Percentiles rank a stretch among this genome's conserved stretches.
Evolutionary conservation across 805 yeast genomes (phyloP).

Genomic region (Clavispora asparagi): DNA sequence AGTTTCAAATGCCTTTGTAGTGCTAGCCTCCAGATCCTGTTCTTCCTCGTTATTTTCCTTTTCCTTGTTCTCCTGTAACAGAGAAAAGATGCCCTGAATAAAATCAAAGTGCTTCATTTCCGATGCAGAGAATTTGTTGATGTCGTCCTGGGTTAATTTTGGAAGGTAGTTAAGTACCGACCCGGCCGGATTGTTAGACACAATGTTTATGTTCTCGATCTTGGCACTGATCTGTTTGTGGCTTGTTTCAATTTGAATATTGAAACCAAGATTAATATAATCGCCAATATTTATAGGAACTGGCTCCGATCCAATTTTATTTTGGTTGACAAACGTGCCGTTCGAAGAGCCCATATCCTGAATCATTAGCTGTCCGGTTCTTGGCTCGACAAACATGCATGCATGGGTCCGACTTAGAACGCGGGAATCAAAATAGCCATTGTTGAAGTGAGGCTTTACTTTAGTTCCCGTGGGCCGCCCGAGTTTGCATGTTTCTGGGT

Average conservation of each 20-base stretch:
- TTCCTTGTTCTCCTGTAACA: conserved; percentile 5
- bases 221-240: conserved; percentile 85
- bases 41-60: conserved; percentile 1
- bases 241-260: conserved; percentile 60
- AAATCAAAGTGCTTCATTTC: conserved; percentile 33
- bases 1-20: conserved; percentile 40
- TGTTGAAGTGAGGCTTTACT: conserved; percentile 56
- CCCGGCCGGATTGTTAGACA: conserved; percentile 28
- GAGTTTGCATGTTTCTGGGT: conserved; percentile 77
- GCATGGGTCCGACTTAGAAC: conserved; percentile 95
- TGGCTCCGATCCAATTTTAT: conserved; percentile 56
- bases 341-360: conserved; percentile 88
- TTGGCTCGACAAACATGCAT: conserved; percentile 68
- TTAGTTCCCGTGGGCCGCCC: conserved; percentile 84
- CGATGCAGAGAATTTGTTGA: conserved; percentile 16
- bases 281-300: conserved; percentile 74
- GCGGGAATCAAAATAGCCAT: conserved; percentile 92
- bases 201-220: conserved; percentile 67
- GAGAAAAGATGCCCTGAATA: conserved; percentile 26
- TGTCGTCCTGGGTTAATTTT: conserved; percentile 8
- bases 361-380: conserved; percentile 61
- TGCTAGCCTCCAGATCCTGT: not conserved
- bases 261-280: conserved; percentile 88
- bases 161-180: conserved; percentile 10
- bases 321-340: conserved; percentile 87